A percentile compares a stretch with the other conserved stretches of the same genome.
Evolutionary conservation across 2,329 filamentous ascomycete genomes (phyloP).

Genomic region (Colletotrichum cereale): DNA sequence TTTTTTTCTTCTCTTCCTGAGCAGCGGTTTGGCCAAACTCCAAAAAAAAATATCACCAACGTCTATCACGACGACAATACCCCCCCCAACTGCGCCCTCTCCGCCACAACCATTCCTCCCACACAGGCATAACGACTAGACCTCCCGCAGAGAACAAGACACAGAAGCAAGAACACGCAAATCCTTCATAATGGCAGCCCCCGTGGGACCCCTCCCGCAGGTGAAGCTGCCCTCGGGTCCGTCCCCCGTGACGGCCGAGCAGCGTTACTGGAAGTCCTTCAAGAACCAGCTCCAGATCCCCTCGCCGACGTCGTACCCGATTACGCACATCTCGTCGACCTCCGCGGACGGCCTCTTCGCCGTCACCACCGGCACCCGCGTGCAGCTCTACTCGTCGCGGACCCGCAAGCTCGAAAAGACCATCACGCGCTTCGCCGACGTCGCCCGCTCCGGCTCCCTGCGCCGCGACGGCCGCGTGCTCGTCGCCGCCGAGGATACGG

Average conservation of each 20-base stretch:
- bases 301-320: constrained; percentile 88
- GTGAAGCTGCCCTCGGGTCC: constrained; percentile 88
- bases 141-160: accelerated
- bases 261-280: constrained; percentile 96
- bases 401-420: constrained; percentile 94
- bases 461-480: constrained; percentile 89
- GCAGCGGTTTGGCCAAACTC: constrained; percentile 14
- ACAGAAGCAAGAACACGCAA: background rate
- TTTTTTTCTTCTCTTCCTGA: constrained; percentile 4
- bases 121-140: too few relatives aligned
- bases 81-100: constrained; percentile 6
- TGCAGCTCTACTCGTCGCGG: constrained; percentile 93
- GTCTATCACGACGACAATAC: constrained; percentile 37
- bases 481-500: constrained; percentile 91
- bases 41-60: constrained; percentile 34
- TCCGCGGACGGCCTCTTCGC: constrained; percentile 81
- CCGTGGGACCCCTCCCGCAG: constrained; percentile 83
- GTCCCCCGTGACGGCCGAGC: constrained; percentile 87
- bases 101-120: background rate
- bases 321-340: constrained; percentile 87
- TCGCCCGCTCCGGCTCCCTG: constrained; percentile 90
- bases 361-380: constrained; percentile 91
- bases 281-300: constrained; percentile 91
- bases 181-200: constrained; percentile 78
- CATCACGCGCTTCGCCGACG: constrained; percentile 92